These are phyloP conservation scores for Suillus luteus DNA, from an alignment of 768 basidiomycete genomes.

Conservation along the genomic window DNA sequence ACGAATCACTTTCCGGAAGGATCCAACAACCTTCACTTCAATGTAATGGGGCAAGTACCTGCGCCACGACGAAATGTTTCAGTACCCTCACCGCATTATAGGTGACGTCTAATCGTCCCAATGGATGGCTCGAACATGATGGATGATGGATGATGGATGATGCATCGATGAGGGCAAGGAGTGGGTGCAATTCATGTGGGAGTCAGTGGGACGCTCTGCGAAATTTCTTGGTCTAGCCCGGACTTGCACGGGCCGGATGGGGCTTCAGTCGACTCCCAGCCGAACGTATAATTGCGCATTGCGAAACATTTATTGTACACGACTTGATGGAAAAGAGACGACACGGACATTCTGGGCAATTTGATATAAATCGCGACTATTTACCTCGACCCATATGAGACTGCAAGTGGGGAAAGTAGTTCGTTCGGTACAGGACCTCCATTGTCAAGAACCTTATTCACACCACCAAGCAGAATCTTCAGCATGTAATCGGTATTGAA, in stretches of 20 bases:
- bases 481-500: slow-evolving; percentile 15
- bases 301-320: background rate
- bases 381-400: background rate
- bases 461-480: slow-evolving; percentile 13
- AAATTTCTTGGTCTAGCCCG: background rate
- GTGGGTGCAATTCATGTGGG: background rate
- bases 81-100: background rate
- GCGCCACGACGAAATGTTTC: no score
- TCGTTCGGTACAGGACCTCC: slow-evolving; percentile 7
- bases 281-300: background rate
- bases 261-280: background rate
- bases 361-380: background rate
- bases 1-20: background rate
- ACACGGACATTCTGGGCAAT: background rate
- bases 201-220: background rate
- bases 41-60: background rate
- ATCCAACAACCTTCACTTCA: background rate
- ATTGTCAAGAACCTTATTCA: slow-evolving; percentile 13
- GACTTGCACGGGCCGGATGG: background rate
- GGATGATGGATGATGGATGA: background rate
- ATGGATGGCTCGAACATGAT: background rate
- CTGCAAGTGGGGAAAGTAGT: slow-evolving; percentile 18
- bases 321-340: background rate
- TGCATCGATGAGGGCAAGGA: background rate
- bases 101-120: background rate